phyloP scores from a whole-genome alignment of 225 moss, liverwort and hornwort genomes.

The Bryoerythrophyllum caledonicum region DNA sequence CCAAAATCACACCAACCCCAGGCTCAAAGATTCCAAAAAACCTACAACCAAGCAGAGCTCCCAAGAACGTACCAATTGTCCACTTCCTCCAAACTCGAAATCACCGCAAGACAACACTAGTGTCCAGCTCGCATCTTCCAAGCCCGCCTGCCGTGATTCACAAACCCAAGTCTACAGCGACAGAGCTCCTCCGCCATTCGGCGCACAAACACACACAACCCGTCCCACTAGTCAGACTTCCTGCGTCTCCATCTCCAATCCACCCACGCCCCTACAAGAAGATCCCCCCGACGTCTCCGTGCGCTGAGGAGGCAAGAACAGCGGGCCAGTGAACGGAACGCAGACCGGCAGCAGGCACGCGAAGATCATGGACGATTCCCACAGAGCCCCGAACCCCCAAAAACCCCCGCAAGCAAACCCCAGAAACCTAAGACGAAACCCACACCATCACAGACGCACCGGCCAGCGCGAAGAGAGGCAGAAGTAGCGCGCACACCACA shows the following conservation, averaged over 20 bases:
- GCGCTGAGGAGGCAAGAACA: constrained; percentile 58
- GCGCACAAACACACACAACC: no score
- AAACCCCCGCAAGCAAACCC: neutral
- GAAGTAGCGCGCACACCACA: no score
- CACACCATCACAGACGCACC: no score
- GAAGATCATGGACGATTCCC: constrained; percentile 56
- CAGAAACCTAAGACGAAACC: no score
- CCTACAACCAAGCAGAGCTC: no score
- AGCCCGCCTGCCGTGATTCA: constrained; percentile 24
- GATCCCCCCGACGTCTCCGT: constrained; percentile 33
- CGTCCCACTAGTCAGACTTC: constrained; percentile 33
- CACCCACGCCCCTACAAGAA: neutral
- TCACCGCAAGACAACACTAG: neutral
- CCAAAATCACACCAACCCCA: no score
- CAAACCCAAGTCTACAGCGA: constrained; percentile 24
- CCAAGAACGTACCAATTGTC: constrained; percentile 13
- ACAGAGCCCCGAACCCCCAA: no score
- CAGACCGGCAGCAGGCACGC: constrained; percentile 49
- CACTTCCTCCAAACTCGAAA: no score
- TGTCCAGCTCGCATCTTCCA: constrained; percentile 37
- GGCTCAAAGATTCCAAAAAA: no score
- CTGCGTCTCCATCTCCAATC: constrained; percentile 56
- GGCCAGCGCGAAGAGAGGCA: no score
- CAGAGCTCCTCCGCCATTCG: constrained; percentile 41
- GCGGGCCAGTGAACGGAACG: constrained; percentile 36